phyloP scores from a whole-genome alignment of 306 rosid species.

The peach (Prunus persica) region DNA sequence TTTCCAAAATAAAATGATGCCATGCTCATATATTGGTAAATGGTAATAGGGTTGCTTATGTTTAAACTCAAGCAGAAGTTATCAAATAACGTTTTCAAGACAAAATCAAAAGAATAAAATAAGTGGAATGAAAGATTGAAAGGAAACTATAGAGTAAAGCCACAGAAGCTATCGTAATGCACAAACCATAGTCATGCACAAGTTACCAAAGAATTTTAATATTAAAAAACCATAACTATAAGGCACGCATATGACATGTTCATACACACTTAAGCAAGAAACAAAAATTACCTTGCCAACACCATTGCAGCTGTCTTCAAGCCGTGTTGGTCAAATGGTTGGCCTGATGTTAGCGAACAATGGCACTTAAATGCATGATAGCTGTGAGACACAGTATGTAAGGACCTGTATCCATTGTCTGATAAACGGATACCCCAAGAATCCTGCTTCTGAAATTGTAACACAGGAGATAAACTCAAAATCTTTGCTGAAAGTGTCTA shows the following conservation, averaged over 20 bases:
- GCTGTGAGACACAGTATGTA: conserved; percentile 43
- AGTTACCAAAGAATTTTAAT: not conserved
- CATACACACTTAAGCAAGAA: not conserved
- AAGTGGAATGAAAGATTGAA: not conserved
- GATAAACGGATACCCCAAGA: conserved; percentile 37
- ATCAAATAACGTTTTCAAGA: not conserved
- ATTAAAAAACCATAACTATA: not conserved
- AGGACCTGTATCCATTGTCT: conserved; percentile 39
- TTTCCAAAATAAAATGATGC: not conserved
- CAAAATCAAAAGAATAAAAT: not conserved
- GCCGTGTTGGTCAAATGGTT: conserved; percentile 37
- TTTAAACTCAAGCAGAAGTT: not conserved
- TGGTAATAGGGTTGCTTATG: not conserved
- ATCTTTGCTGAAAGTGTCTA: conserved; percentile 4
- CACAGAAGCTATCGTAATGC: not conserved
- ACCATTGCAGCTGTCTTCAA: conserved; percentile 48
- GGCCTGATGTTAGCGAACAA: conserved; percentile 48
- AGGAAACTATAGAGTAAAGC: not conserved
- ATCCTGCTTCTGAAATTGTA: conserved; percentile 48
- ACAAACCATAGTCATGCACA: not conserved
- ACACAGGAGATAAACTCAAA: conserved; percentile 21
- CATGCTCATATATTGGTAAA: not conserved
- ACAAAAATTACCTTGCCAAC: conserved; percentile 52
- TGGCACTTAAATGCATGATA: conserved; percentile 56
- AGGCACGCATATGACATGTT: not conserved